Conservation (phyloP, 345 rosid genomes). For the Raphanus sativus region DNA sequence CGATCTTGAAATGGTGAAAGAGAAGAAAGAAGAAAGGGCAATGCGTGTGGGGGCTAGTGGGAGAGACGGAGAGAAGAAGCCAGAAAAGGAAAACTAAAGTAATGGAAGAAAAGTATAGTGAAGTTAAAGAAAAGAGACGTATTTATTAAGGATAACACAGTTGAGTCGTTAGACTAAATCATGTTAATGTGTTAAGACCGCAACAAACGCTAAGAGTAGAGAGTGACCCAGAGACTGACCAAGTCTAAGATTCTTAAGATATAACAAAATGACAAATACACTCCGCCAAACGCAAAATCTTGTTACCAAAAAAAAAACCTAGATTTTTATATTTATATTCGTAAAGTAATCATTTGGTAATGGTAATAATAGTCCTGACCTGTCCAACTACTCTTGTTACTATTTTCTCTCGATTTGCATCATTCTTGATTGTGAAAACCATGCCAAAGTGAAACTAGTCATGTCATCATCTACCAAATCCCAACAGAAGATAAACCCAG, state of each 20-base stretch:
- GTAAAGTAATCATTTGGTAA: constrained; percentile 6
- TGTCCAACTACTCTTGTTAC: constrained; percentile 30
- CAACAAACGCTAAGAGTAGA: constrained; percentile 31
- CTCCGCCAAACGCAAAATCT: constrained; percentile 12
- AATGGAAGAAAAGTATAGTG: constrained; percentile 16
- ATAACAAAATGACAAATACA: constrained; percentile 26
- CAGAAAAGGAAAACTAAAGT: constrained; percentile 8
- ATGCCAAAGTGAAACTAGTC: constrained; percentile 25
- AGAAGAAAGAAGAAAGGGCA: constrained; percentile 28
- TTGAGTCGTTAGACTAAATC: constrained; percentile 24
- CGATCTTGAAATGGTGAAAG: constrained; percentile 21
- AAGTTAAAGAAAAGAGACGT: constrained; percentile 30
- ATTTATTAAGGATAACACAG: constrained; percentile 29
- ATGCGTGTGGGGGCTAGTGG: constrained; percentile 17
- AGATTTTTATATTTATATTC: not conserved
- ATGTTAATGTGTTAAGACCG: constrained; percentile 31
- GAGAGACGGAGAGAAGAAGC: constrained; percentile 13
- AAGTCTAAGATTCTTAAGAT: constrained; percentile 23
- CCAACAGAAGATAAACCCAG: constrained; percentile 6
- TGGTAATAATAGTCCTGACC: constrained; percentile 18
- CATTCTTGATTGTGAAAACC: constrained; percentile 17
- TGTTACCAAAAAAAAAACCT: not conserved
- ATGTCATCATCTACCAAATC: constrained; percentile 22
- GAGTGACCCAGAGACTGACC: constrained; percentile 25
- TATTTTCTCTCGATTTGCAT: constrained; percentile 10